Percentiles rank a stretch among this genome's conserved stretches.
These are phyloP conservation scores for Penicillium frequentans DNA, from an alignment of 2,329 filamentous ascomycete genomes.

Conservation along the genomic window DNA sequence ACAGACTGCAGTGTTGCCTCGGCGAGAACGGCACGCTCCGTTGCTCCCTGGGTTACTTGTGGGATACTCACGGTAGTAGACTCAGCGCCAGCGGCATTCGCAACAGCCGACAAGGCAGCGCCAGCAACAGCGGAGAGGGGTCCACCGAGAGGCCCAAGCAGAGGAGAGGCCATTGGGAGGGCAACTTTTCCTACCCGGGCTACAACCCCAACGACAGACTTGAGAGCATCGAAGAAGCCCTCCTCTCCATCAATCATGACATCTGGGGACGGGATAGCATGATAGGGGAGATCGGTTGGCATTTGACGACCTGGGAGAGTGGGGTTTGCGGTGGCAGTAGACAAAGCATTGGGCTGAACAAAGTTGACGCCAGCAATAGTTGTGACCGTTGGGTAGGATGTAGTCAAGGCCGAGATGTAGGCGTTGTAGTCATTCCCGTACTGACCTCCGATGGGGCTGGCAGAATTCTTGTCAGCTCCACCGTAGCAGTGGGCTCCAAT, in stretches of 20 bases:
- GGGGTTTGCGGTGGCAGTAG: too few species aligned
- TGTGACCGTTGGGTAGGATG: neutral
- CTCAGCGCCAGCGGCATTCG: neutral
- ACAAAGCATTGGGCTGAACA: neutral
- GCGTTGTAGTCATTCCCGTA: neutral
- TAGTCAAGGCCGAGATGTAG: neutral
- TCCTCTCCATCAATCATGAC: neutral
- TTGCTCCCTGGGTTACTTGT: neutral
- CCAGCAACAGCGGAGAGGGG: neutral
- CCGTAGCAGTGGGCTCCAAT: too few species aligned
- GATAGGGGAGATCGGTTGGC: neutral
- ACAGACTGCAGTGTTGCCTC: neutral
- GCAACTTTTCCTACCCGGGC: neutral
- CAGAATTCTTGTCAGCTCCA: neutral
- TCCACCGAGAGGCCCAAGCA: neutral
- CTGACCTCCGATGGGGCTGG: neutral
- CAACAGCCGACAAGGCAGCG: neutral
- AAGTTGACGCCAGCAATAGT: neutral
- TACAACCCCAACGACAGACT: neutral
- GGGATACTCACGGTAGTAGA: neutral
- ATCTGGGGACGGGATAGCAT: neutral
- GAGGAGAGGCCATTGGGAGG: neutral
- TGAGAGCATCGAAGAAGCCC: neutral
- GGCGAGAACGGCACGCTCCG: neutral
- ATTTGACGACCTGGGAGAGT: too few species aligned